Evolutionary conservation across 2,329 filamentous ascomycete species (phyloP), one percentile per base, ranked within the genome.

Genomic region (Fusarium torulosum): DNA sequence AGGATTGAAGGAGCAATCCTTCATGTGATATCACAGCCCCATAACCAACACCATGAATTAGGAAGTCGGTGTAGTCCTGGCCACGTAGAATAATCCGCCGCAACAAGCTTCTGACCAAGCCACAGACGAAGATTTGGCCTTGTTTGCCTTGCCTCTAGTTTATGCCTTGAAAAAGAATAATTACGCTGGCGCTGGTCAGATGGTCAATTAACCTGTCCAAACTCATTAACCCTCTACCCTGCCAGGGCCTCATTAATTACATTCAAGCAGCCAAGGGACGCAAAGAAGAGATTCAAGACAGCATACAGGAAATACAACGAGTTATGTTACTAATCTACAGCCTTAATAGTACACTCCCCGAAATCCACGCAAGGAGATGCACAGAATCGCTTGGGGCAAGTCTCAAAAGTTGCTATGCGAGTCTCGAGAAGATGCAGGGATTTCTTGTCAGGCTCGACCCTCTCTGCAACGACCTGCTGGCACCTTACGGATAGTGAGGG

Each of bases 361-460:
- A 6, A 0, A 3, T 37, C 4, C 3, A 23, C 1, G 1, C 14
- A 4, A 13, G 17, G 7, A n/a, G 9, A 1, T 35, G 7, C 2
- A 21, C 20, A 4, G n/a, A 11, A 3, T 7, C n/a, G 11, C 17
- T 56, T 15, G 17, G 8, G 17, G 14, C 3, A 14, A 35, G 6
- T 8, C 17, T 27, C 6, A 6, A 8, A 2, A n/a, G 42, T 2
- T 40, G 53, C 8, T 29, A 56, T 13, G 1, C 3, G 15, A 42
- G 35, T 11, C 27, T 56, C 14, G 9, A 17, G 4, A 6, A 14
- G 4, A 17, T 51, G 2, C 37, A 51, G 11, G 6, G 11, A 2
- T 13, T 42, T 21, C 14, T 20, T 6, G 7, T 10, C 10, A 31
- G 21, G 6, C 45, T 56, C 2, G 8, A 21, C 4, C 2, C 27